Conservation (phyloP, 2,329 filamentous ascomycete genomes). For the Trichophyton simii region DNA sequence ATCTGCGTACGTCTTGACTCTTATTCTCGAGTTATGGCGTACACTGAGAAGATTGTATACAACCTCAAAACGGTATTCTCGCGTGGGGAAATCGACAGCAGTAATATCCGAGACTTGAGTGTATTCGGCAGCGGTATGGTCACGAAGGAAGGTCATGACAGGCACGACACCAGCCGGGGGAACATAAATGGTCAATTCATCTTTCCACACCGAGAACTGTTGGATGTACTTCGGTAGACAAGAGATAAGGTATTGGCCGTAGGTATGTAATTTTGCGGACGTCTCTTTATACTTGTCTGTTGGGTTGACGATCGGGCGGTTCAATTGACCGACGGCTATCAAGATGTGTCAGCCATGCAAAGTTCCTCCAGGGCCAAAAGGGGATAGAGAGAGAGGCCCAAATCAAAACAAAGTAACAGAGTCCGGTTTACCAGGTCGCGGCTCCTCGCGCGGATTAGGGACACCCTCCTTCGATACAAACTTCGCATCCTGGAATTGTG, state of each 20-base stretch:
- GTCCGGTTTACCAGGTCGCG: slow-evolving; percentile 34
- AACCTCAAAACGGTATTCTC: slow-evolving; percentile 90
- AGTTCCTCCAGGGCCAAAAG: background rate
- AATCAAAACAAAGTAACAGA: background rate
- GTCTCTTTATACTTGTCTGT: slow-evolving; percentile 85
- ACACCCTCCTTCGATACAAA: slow-evolving; percentile 46
- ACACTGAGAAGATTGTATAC: slow-evolving; percentile 96
- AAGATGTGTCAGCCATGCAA: slow-evolving; percentile 3
- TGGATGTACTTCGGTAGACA: slow-evolving; percentile 96
- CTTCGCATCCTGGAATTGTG: slow-evolving; percentile 31
- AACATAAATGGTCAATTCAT: slow-evolving; percentile 92
- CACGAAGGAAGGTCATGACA: slow-evolving; percentile 87
- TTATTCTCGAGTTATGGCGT: slow-evolving; percentile 89
- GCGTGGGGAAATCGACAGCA: slow-evolving; percentile 87
- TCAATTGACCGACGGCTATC: slow-evolving; percentile 48
- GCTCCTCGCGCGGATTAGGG: slow-evolving; percentile 55
- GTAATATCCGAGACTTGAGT: slow-evolving; percentile 89
- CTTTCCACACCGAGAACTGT: slow-evolving; percentile 99
- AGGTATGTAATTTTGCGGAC: slow-evolving; percentile 77
- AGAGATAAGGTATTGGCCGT: slow-evolving; percentile 92
- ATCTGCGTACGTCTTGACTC: slow-evolving; percentile 97
- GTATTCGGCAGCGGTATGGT: slow-evolving; percentile 95
- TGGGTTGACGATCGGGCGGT: slow-evolving; percentile 74
- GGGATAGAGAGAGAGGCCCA: too few species aligned
- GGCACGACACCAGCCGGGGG: slow-evolving; percentile 77